Conservation (phyloP, 2,329 filamentous ascomycete species). For the Helotiales sp. region DNA sequence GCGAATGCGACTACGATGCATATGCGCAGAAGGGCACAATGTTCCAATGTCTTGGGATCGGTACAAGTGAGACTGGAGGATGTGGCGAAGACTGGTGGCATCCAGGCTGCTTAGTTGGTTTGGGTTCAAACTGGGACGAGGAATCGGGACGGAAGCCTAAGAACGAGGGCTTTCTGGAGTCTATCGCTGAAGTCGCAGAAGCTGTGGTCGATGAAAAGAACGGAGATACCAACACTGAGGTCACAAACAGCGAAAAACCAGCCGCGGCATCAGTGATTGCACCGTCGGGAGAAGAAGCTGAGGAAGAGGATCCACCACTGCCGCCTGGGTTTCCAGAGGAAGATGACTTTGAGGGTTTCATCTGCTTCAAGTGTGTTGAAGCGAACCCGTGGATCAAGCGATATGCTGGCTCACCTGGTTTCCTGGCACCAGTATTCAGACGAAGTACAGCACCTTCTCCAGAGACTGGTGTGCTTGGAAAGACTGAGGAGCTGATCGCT, state of each 20-base stretch:
- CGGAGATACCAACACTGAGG: conserved; percentile 25
- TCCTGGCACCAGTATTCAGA: conserved; percentile 73
- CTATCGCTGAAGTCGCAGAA: conserved; percentile 57
- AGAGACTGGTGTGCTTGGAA: conserved; percentile 38
- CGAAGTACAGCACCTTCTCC: conserved; percentile 42
- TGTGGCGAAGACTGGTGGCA: conserved; percentile 99
- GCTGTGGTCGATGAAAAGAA: conserved; percentile 35
- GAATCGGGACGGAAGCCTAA: conserved; percentile 50
- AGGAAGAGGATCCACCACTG: conserved; percentile 67
- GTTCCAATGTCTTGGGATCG: conserved; percentile 94
- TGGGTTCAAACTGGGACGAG: conserved; percentile 75
- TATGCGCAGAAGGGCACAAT: conserved; percentile 93
- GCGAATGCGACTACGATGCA: conserved; percentile 84
- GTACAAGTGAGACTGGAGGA: conserved; percentile 78
- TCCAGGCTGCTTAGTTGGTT: conserved; percentile 85
- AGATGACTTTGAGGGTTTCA: conserved; percentile 85
- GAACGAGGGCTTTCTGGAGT: conserved; percentile 46
- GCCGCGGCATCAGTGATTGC: conserved; percentile 36
- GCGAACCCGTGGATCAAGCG: conserved; percentile 89
- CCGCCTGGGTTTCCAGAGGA: conserved; percentile 88
- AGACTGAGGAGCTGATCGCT: conserved; percentile 32
- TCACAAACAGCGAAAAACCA: conserved; percentile 35
- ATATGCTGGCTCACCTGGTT: conserved; percentile 81
- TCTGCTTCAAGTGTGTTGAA: conserved; percentile 93
- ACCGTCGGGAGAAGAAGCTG: conserved; percentile 48